Conservation (phyloP, 805 yeast genomes). For the Kodamaea neixiangensis region DNA sequence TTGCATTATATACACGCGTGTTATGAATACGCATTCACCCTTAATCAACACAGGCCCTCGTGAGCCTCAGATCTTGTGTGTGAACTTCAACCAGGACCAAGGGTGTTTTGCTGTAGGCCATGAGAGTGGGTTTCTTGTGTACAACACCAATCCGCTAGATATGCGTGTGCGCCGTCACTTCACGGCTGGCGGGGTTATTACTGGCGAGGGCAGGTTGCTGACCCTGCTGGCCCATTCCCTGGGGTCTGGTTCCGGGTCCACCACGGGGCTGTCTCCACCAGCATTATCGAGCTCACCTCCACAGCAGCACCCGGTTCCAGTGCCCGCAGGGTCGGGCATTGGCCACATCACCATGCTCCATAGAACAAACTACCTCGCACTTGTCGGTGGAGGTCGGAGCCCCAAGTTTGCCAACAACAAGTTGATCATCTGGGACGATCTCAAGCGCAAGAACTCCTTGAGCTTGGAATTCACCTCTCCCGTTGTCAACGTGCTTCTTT, state of each 20-base stretch:
- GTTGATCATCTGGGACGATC: conserved; percentile 89
- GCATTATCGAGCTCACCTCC: conserved; percentile 14
- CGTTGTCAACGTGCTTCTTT: conserved; percentile 69
- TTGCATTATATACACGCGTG: conserved; percentile 1
- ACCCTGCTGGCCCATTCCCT: conserved; percentile 3
- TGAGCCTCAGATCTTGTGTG: conserved; percentile 49
- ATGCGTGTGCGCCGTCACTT: conserved; percentile 51
- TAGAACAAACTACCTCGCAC: conserved; percentile 85
- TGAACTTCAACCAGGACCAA: conserved; percentile 84
- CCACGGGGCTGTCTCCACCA: conserved; percentile 9
- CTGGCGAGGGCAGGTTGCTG: conserved; percentile 31
- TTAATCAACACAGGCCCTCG: conserved; percentile 9
- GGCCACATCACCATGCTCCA: conserved; percentile 81
- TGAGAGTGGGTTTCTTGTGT: conserved; percentile 81
- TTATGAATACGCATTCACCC: conserved; percentile 21
- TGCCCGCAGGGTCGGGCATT: conserved; percentile 53
- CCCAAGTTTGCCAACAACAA: conserved; percentile 81
- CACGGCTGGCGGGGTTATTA: conserved; percentile 27
- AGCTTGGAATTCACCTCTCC: conserved; percentile 76
- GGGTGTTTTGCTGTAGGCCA: conserved; percentile 86
- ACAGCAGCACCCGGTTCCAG: background rate
- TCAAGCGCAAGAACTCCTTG: conserved; percentile 71
- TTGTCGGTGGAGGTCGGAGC: conserved; percentile 85
- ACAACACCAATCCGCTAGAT: conserved; percentile 85
- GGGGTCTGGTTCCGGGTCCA: conserved; percentile 5